These are phyloP conservation scores for Lactifluus pinguis DNA, from an alignment of 768 basidiomycete species.

Conservation along the genomic window DNA sequence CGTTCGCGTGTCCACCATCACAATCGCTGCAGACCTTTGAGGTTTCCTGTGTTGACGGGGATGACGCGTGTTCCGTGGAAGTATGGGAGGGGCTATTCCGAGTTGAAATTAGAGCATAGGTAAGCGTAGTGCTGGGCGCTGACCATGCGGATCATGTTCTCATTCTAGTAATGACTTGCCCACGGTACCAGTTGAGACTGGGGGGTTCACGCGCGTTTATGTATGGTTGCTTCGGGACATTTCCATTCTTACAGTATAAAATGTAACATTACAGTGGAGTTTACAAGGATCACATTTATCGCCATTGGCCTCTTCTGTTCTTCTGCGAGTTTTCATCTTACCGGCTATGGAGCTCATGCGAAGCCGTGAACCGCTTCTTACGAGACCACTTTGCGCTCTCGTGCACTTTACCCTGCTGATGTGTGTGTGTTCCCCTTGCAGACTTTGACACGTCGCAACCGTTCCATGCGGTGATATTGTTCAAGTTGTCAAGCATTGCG, in stretches of 20 bases:
- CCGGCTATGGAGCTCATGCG: not conserved
- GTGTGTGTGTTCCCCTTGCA: not conserved
- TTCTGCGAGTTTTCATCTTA: not conserved
- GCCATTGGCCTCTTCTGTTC: not conserved
- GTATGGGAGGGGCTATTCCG: slow-evolving; percentile 12
- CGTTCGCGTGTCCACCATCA: slow-evolving; percentile 7
- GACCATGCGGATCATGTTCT: not conserved
- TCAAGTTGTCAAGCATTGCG: not conserved
- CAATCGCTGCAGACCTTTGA: slow-evolving; percentile 9
- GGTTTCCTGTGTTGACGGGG: slow-evolving; percentile 4
- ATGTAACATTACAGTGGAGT: not conserved
- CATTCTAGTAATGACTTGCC: not conserved
- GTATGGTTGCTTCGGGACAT: not conserved
- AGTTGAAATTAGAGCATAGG: slow-evolving; percentile 3
- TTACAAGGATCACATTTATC: not conserved
- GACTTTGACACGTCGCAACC: not conserved
- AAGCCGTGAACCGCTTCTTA: not conserved
- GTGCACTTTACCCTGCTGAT: not conserved
- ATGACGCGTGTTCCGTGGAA: slow-evolving; percentile 7
- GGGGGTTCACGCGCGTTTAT: too few relatives aligned
- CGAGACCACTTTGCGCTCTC: not conserved
- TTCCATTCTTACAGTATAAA: not conserved
- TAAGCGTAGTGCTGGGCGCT: not conserved
- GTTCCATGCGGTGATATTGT: not conserved
- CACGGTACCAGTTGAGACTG: not conserved